Evolutionary conservation across 345 rosid genomes (phyloP), one percentile per base, ranked within the genome.

Genomic region (Rhizophora apiculata): DNA sequence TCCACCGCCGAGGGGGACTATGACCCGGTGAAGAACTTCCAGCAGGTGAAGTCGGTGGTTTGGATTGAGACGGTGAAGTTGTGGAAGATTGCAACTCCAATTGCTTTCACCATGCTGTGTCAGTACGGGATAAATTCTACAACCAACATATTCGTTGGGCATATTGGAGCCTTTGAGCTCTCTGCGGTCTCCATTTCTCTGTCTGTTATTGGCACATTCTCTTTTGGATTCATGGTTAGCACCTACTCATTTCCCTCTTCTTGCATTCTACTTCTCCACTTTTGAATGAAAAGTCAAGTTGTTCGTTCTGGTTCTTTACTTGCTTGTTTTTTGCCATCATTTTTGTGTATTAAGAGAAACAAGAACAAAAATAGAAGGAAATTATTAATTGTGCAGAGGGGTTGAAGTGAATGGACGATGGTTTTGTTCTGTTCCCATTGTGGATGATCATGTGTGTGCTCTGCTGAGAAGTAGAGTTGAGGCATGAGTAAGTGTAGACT

Each of bases 211-310:
- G 89, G 89, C 19, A 80, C 85, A 46, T 90, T 88, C 86, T 77
- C 90, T 69, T 90, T 86, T 71, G 92, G 96, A 18, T 88, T 90
- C 83, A 53, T 86, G 96, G 92, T 85, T 0, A 36, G 76, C 59
- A 54, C 8, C 1, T 57, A 18, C 22, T 0, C 56, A 3, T 9
- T 22, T 20, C 26, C 22, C 11, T 3, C 46, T 46, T 55, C 29
- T 54, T 54, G 9, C 27, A 1, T 54, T 21, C 5, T 1, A 7
- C 58, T 21, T 21, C 27, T 24, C 37, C 37, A 7, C 37, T 8
- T 9, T 8, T 7, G 37, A 8, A 34, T 9, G 10, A 34, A 7
- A 34, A 34, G 37, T 34, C 37, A 6, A 34, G 37, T 34, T 34
- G 1, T 34, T 34, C 37, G 9, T 34, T 34, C 37, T 34, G 8